Evolutionary conservation across 1,284 basidiomycete species (phyloP).

Genomic region (Retiboletus flavoniger): DNA sequence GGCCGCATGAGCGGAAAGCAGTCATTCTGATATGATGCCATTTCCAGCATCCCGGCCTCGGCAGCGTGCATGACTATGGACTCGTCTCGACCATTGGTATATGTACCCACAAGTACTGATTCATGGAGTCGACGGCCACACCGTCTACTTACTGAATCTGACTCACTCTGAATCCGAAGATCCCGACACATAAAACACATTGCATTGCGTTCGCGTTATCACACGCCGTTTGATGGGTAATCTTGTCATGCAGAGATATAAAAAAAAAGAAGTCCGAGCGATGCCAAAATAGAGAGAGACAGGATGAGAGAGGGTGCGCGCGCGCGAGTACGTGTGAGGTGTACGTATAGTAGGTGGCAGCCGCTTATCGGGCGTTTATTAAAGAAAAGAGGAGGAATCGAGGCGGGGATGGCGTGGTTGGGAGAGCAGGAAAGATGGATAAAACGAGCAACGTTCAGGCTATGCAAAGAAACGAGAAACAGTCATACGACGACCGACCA

Average conservation of each 20-base stretch:
- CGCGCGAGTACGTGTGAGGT: background rate
- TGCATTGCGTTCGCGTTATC: slow-evolving; percentile 12
- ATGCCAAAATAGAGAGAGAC: slow-evolving; percentile 9
- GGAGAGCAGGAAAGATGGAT: background rate
- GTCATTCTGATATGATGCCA: too few relatives aligned
- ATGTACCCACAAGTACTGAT: too few relatives aligned
- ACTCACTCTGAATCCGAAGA: too few relatives aligned
- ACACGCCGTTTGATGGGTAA: background rate
- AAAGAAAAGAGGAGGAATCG: background rate
- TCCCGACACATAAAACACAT: slow-evolving; percentile 1
- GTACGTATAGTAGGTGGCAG: slow-evolving; percentile 5
- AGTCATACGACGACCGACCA: slow-evolving; percentile 2
- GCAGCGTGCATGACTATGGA: too few relatives aligned
- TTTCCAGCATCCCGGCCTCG: too few relatives aligned
- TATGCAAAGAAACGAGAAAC: background rate
- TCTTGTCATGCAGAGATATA: background rate
- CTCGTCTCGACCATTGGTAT: too few relatives aligned
- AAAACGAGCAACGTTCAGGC: slow-evolving; percentile 13
- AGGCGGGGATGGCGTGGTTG: background rate
- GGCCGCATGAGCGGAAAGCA: too few relatives aligned
- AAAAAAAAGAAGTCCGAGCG: slow-evolving; percentile 11
- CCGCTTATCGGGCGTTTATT: slow-evolving; percentile 1
- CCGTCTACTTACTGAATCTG: too few relatives aligned
- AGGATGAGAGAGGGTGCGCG: background rate
- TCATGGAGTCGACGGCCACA: too few relatives aligned